These are phyloP conservation scores for Begonia masoniana DNA, from an alignment of 306 rosid genomes.

Conservation along the genomic window DNA sequence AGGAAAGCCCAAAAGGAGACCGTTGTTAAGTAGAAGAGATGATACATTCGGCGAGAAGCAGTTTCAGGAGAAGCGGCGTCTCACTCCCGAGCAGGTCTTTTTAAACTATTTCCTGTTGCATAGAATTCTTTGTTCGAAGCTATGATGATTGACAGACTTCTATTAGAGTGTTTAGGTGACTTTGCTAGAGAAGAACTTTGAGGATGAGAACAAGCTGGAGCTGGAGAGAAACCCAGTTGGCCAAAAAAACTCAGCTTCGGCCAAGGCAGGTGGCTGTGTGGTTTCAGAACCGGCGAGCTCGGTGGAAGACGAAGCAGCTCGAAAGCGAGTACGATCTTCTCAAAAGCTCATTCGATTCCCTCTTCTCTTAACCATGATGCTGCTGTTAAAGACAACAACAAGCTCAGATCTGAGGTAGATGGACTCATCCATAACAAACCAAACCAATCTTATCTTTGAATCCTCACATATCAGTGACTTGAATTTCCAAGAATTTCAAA, in stretches of 20 bases:
- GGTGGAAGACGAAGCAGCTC: conserved; percentile 93
- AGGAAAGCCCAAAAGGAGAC: conserved; percentile 55
- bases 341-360: conserved; percentile 66
- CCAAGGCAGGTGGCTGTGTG: conserved; percentile 97
- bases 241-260: conserved; percentile 90
- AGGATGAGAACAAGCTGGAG: conserved; percentile 92
- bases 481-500: too few relatives aligned
- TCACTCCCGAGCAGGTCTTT: conserved; percentile 68
- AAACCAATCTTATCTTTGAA: too few relatives aligned
- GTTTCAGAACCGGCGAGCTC: conserved; percentile 70
- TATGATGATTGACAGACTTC: not conserved
- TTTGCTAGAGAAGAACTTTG: conserved; percentile 91
- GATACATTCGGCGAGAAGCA: conserved; percentile 82
- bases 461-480: too few relatives aligned
- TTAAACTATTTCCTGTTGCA: not conserved
- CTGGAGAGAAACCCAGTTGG: conserved; percentile 77
- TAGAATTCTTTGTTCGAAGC: not conserved
- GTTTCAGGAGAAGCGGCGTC: conserved; percentile 92
- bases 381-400: conserved; percentile 55
- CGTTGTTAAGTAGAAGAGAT: conserved; percentile 61
- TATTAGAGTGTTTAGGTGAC: conserved; percentile 33
- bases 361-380: conserved; percentile 46
- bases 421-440: too few relatives aligned
- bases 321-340: conserved; percentile 85
- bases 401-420: conserved; percentile 68